These are phyloP conservation scores for Psilocybe mexicana DNA, from an alignment of 1,284 basidiomycete species.

Conservation along the genomic window DNA sequence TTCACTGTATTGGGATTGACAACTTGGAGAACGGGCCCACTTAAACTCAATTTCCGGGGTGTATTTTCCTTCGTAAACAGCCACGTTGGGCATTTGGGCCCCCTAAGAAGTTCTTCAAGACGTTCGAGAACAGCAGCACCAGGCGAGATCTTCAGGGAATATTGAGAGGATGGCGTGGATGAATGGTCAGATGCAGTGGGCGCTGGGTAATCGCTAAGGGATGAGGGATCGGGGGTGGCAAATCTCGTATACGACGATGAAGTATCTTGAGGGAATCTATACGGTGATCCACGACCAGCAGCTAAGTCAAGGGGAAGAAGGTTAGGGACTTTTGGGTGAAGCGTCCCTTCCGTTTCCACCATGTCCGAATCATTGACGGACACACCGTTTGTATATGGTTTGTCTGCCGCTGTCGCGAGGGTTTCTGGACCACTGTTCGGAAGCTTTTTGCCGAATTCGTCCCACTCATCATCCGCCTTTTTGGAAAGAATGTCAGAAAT, in stretches of 20 bases:
- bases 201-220: constrained; percentile 59
- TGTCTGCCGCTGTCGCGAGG: constrained; percentile 7
- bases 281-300: constrained; percentile 29
- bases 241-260: constrained; percentile 33
- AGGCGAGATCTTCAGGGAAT: constrained; percentile 37
- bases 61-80: constrained; percentile 78
- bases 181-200: constrained; percentile 52
- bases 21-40: constrained; percentile 89
- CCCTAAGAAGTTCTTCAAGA: constrained; percentile 68
- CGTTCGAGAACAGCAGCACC: constrained; percentile 57
- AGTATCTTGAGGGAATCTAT: constrained; percentile 22
- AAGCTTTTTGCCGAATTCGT: constrained; percentile 51
- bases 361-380: constrained; percentile 12
- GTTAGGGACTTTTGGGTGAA: constrained; percentile 42
- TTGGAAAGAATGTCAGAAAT: constrained; percentile 62
- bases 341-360: constrained; percentile 32
- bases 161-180: constrained; percentile 50
- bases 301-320: constrained; percentile 30
- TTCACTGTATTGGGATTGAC: constrained; percentile 94
- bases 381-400: not conserved
- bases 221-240: constrained; percentile 71
- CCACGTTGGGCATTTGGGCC: constrained; percentile 60
- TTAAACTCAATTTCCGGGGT: constrained; percentile 81
- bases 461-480: constrained; percentile 67
- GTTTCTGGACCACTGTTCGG: constrained; percentile 27